Conservation (phyloP, 805 yeast genomes). For the Teunomyces barrocoloradensis region DNA sequence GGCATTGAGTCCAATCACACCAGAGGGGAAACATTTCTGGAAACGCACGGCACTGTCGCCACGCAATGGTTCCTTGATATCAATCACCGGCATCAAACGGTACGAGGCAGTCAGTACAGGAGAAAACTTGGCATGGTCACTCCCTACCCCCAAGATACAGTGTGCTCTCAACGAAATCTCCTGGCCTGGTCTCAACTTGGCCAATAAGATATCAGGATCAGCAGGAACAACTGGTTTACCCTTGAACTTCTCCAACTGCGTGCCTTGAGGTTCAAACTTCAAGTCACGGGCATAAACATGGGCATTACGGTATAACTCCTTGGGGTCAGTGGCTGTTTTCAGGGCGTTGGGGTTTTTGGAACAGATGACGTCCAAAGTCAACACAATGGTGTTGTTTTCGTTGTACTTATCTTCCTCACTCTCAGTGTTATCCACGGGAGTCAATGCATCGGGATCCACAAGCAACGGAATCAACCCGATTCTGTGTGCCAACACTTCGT, state of each 20-base stretch:
- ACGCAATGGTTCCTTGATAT: slow-evolving; percentile 66
- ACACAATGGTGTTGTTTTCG: slow-evolving; percentile 85
- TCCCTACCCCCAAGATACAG: slow-evolving; percentile 86
- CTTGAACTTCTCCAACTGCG: slow-evolving; percentile 71
- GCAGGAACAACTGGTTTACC: slow-evolving; percentile 67
- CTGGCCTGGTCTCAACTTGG: slow-evolving; percentile 95
- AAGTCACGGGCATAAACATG: slow-evolving; percentile 87
- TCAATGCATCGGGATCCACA: slow-evolving; percentile 83
- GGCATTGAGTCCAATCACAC: slow-evolving; percentile 76
- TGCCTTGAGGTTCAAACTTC: slow-evolving; percentile 88
- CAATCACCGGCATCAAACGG: slow-evolving; percentile 84
- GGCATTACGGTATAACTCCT: slow-evolving; percentile 77
- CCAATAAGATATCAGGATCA: slow-evolving; percentile 86
- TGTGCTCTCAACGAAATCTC: slow-evolving; percentile 88
- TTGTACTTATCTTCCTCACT: slow-evolving; percentile 69
- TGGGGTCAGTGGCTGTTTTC: slow-evolving; percentile 74
- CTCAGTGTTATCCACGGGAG: slow-evolving; percentile 71
- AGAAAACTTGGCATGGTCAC: slow-evolving; percentile 96
- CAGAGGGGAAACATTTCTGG: slow-evolving; percentile 88
- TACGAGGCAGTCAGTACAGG: slow-evolving; percentile 97
- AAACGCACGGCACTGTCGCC: slow-evolving; percentile 78
- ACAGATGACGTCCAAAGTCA: slow-evolving; percentile 78
- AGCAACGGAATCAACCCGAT: slow-evolving; percentile 89
- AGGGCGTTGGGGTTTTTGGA: slow-evolving; percentile 84
- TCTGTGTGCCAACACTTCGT: slow-evolving; percentile 94